Evolutionary conservation across 805 yeast genomes (phyloP).

Genomic region (Cyberlindnera amylophila): DNA sequence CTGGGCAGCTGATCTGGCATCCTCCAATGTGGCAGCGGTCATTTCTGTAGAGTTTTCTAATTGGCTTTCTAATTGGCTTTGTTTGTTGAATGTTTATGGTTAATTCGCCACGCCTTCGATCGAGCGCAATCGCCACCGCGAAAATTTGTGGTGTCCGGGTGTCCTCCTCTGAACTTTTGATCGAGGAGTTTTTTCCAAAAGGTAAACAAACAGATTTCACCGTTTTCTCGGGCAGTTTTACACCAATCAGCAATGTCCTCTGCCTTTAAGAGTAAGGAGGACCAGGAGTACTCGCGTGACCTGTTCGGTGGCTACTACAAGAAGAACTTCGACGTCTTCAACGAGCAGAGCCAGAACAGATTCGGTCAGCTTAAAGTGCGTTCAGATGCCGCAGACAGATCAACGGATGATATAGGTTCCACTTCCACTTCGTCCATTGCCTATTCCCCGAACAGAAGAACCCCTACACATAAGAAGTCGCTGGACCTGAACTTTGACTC

Average conservation of each 20-base stretch:
- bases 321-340: conserved; percentile 23
- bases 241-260: conserved; percentile 15
- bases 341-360: conserved; percentile 18
- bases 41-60: conserved; percentile 7
- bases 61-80: too few species aligned
- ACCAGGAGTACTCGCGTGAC: conserved; percentile 24
- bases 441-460: conserved; percentile 25
- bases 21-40: conserved; percentile 36
- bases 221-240: not conserved
- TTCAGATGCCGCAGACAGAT: conserved; percentile 18
- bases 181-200: conserved; percentile 2
- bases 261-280: conserved; percentile 14
- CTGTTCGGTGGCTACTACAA: conserved; percentile 25
- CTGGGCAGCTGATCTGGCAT: conserved; percentile 56
- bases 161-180: not conserved
- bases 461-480: conserved; percentile 24
- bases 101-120: conserved; percentile 2
- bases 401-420: conserved; percentile 19
- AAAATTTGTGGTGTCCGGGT: conserved; percentile 2
- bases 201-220: conserved; percentile 7
- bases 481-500: conserved; percentile 19
- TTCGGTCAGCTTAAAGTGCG: conserved; percentile 21
- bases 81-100: too few species aligned
- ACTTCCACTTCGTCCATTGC: conserved; percentile 14
- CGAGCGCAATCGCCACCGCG: conserved; percentile 1